Base-by-base conservation (phyloP, 306 rosid genomes). In the Ormosia emarginata region DNA sequence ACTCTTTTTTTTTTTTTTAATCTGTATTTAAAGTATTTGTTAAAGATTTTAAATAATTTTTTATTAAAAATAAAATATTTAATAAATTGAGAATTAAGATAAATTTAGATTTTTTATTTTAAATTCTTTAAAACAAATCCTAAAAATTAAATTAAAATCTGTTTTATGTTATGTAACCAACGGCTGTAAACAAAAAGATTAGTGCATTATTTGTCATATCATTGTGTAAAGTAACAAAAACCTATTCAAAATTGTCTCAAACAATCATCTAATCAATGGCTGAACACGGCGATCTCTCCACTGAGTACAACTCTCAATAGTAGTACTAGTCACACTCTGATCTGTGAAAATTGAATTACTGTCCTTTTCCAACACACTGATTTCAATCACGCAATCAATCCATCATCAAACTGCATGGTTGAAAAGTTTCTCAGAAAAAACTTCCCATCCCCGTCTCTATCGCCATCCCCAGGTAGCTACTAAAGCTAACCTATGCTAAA, bases 361-460 rank as follows among this genome's bases (percentile, higher is more conserved):
- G 68, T 74, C 79, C 50, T 74, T 74, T 57, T 57, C 68, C 68
- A 39, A 52, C 49, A n/a, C 77, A 52, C n/a, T 72, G 50, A n/a
- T 53, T 53, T 34, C 34, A 72, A 37, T 72, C 65, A 36, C 30
- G 30, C 77, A 39, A 58, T 43, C 59, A 59, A 75, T 29, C 59
- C 46, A 61, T 75, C 71, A 75, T 33, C 6, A 75, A 24, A 15
- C 15, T 43, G n/a, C n/a, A n/a, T n/a, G 57, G 13, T 30, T 24
- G 32, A 75, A 43, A 59, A 75, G 69, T 12, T 57, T 7, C 53
- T 33, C 6, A 3, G 8, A 8, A 8, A 41, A 41, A 41, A 13
- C 40, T 11, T 61, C 8, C 7, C 67, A 61, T 61, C 67, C 9
- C n/a, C 15, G 24, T 24, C 24, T 24, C 24, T 24, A 69, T 69